Evolutionary conservation across 495 filamentous ascomycete species (phyloP).

Genomic region (Lophiotrema nucula): DNA sequence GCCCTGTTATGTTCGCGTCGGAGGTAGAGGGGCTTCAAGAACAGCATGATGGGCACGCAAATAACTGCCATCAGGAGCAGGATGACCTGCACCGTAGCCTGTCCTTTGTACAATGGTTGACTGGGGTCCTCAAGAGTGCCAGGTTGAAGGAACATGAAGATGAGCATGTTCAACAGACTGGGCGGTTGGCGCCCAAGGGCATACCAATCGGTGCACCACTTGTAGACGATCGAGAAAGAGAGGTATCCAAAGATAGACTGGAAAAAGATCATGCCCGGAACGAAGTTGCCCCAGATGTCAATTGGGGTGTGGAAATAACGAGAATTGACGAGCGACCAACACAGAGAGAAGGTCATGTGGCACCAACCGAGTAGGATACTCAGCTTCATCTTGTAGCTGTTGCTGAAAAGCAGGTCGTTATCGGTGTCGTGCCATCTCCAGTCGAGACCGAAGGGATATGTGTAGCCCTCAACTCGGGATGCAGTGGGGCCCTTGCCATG

Average conservation of each 20-base stretch:
- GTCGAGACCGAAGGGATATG: conserved; percentile 93
- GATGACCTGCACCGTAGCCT: conserved; percentile 68
- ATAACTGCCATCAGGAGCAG: conserved; percentile 79
- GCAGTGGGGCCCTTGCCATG: conserved; percentile 65
- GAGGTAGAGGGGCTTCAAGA: conserved; percentile 93
- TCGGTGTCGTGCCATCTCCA: conserved; percentile 96
- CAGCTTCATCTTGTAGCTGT: conserved; percentile 99
- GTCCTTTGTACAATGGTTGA: conserved; percentile 72
- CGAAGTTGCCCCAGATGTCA: conserved; percentile 94
- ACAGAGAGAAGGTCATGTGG: conserved; percentile 98
- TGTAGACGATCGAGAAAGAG: conserved; percentile 89
- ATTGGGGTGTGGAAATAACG: conserved; percentile 90
- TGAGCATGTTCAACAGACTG: conserved; percentile 94
- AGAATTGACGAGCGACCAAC: conserved; percentile 88
- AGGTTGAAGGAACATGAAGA: conserved; percentile 97
- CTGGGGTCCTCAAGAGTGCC: conserved; percentile 60
- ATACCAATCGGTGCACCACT: conserved; percentile 91
- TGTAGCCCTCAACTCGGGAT: conserved; percentile 64
- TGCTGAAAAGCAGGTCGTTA: conserved; percentile 88
- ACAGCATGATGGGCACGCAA: conserved; percentile 86
- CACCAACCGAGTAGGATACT: conserved; percentile 93
- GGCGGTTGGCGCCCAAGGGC: conserved; percentile 66
- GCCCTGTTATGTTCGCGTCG: conserved; percentile 89
- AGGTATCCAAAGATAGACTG: conserved; percentile 98
- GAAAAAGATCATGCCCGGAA: conserved; percentile 99